These are phyloP conservation scores for Bauhinia variegata DNA, from an alignment of 306 rosid species.

Conservation along the genomic window DNA sequence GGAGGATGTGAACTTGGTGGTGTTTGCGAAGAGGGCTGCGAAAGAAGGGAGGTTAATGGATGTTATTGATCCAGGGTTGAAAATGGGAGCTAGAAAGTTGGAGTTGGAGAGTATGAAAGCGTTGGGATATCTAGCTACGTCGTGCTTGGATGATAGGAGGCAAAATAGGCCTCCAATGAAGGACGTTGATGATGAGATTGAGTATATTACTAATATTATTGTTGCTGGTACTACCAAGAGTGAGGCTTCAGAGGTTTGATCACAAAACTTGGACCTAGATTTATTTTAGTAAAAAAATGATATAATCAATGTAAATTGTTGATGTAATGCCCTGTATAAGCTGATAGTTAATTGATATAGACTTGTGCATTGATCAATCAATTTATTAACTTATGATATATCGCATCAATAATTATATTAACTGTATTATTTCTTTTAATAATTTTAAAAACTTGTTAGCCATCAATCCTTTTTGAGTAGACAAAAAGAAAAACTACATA, in stretches of 20 bases:
- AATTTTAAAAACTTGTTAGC: no score
- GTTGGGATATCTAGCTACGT: slow-evolving; percentile 44
- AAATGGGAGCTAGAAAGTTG: slow-evolving; percentile 34
- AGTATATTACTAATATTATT: slow-evolving; percentile 40
- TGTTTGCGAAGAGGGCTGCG: slow-evolving; percentile 41
- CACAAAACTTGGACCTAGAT: no score
- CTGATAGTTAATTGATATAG: no score
- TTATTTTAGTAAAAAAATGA: no score
- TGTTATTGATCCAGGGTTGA: slow-evolving; percentile 45
- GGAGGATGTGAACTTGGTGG: slow-evolving; percentile 60
- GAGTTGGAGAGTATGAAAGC: slow-evolving; percentile 55
- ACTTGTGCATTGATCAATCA: no score
- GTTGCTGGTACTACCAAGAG: slow-evolving; percentile 13
- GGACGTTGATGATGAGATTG: slow-evolving; percentile 53
- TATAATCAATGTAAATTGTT: no score
- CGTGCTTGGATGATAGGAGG: slow-evolving; percentile 49
- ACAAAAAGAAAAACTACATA: no score
- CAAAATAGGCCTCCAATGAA: slow-evolving; percentile 59
- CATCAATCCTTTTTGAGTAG: no score
- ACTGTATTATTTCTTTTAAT: no score
- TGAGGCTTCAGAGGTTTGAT: neutral
- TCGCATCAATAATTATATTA: no score
- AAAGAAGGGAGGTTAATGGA: slow-evolving; percentile 52
- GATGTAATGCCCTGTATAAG: no score
- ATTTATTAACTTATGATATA: no score